Base-by-base conservation (phyloP, 2,329 filamentous ascomycete species). In the Calonectria pauciramosa region DNA sequence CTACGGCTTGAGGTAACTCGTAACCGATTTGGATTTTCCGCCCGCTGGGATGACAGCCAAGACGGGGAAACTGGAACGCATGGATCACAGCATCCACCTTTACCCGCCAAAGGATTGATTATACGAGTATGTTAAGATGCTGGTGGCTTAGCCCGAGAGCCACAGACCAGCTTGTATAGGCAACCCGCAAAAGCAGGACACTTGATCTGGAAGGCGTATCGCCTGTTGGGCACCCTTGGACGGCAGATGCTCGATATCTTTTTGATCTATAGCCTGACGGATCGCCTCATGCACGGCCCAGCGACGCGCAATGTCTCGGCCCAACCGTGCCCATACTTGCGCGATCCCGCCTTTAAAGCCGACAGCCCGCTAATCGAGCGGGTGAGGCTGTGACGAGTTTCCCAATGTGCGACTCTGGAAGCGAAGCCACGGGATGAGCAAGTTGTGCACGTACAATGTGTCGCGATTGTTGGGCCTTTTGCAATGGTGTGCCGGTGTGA, bases 381-480 rank as follows among this genome's bases (percentile, higher is more conserved):
- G 26, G n/a, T n/a, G n/a, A 41, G n/a, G 10, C 28, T 51, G 23
- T 59, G 38, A 66, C 71, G 71, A 73, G 49, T 64, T 65, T 38
- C 71, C 38, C 26, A 36, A 70, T 65, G 26, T 32, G 28, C 36
- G 41, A 34, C n/a, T 32, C 20, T 13, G 5, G 26, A 20, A 16
- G 8, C 8, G 36, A 38, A 23, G 13, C 3, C 28, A 60, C 34
- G 6, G 18, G 23, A 11, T 41, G 16, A 23, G n/a, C 32, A 10
- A 38, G 56, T 28, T 41, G n/a, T 4, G 26, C 56, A 28, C 9
- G 56, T 2, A 9, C 23, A 11, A 11, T 14, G 14, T 14, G 8
- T 41, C 13, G 13, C 23, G n/a, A 47, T 9, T 13, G 9, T 47
- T 47, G 32, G 34, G 20, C n/a, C 56, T 28, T 38, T 38, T 63